Conservation (phyloP, 176 grass and related monocot genomes). For the Carex myosuroides region DNA sequence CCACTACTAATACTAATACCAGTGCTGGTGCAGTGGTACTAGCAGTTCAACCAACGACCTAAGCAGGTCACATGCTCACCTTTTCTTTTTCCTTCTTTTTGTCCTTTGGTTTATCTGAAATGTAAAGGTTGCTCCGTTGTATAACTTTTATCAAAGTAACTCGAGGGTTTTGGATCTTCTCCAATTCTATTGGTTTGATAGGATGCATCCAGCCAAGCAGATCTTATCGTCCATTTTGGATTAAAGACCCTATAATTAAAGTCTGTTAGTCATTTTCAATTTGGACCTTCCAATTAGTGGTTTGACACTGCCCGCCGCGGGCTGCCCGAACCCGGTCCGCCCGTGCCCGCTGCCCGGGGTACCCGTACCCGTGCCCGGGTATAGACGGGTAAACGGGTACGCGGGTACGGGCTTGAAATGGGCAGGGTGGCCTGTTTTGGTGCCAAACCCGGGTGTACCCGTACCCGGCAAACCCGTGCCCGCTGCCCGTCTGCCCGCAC, state of each 20-base stretch:
- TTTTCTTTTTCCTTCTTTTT: constrained; percentile 3
- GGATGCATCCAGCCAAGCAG: neutral
- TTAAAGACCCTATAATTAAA: neutral
- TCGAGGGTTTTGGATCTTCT: neutral
- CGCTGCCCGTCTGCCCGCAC: too few relatives aligned
- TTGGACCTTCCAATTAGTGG: neutral
- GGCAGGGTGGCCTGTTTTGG: too few relatives aligned
- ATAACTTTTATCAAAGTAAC: neutral
- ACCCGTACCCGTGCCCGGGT: too few relatives aligned
- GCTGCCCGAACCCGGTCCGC: too few relatives aligned
- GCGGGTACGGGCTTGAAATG: too few relatives aligned
- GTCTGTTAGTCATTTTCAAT: neutral
- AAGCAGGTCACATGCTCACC: constrained; percentile 3
- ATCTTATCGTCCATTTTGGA: neutral
- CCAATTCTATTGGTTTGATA: neutral
- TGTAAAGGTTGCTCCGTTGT: neutral
- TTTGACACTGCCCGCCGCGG: too few relatives aligned
- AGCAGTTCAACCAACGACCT: constrained; percentile 11
- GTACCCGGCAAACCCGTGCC: too few relatives aligned
- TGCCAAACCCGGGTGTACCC: too few relatives aligned
- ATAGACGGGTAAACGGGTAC: too few relatives aligned
- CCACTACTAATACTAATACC: neutral
- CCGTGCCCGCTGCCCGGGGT: too few relatives aligned
- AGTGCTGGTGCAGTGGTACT: neutral
- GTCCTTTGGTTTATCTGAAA: neutral